phyloP scores from a whole-genome alignment of 192 early-diverging fungal genomes.

The Coemansia sp. region DNA sequence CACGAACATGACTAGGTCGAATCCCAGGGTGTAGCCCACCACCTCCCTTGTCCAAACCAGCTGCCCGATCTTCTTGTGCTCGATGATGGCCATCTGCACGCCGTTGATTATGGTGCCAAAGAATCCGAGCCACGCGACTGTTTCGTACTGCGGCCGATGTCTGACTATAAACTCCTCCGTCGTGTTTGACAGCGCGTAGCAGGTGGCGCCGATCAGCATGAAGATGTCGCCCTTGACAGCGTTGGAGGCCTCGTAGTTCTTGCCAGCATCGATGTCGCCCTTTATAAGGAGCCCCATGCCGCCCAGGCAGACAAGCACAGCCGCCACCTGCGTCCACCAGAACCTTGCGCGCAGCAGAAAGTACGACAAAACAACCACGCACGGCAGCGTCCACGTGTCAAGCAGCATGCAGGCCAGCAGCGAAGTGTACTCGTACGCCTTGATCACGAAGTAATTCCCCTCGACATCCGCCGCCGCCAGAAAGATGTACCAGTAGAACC shows the following conservation, averaged over 20 bases:
- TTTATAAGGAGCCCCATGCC: constrained; percentile 70
- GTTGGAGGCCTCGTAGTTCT: constrained; percentile 59
- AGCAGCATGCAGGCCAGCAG: constrained; percentile 75
- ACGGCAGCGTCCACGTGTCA: constrained; percentile 75
- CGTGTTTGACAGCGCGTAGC: constrained; percentile 74
- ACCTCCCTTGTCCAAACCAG: constrained; percentile 57
- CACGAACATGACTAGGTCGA: constrained; percentile 68
- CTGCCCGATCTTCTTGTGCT: constrained; percentile 58
- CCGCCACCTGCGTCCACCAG: constrained; percentile 66
- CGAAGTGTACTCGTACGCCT: constrained; percentile 75
- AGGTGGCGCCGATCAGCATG: constrained; percentile 68
- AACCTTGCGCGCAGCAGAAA: constrained; percentile 67
- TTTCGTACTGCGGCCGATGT: constrained; percentile 71
- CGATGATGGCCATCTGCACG: constrained; percentile 70
- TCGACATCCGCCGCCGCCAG: constrained; percentile 76
- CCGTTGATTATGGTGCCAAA: constrained; percentile 74
- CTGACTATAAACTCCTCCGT: constrained; percentile 74
- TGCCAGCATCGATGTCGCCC: constrained; percentile 65
- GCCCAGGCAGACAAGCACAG: constrained; percentile 66
- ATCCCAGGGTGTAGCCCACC: constrained; percentile 65
- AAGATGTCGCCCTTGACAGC: constrained; percentile 72
- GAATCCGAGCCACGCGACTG: constrained; percentile 70
- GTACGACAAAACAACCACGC: constrained; percentile 69
- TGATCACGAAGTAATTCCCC: constrained; percentile 81
- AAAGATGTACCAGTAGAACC: constrained; percentile 58